A percentile compares a stretch with the other conserved stretches of the same genome.
Conservation (phyloP, 2,329 filamentous ascomycete genomes). For the Leptographium procerum region DNA sequence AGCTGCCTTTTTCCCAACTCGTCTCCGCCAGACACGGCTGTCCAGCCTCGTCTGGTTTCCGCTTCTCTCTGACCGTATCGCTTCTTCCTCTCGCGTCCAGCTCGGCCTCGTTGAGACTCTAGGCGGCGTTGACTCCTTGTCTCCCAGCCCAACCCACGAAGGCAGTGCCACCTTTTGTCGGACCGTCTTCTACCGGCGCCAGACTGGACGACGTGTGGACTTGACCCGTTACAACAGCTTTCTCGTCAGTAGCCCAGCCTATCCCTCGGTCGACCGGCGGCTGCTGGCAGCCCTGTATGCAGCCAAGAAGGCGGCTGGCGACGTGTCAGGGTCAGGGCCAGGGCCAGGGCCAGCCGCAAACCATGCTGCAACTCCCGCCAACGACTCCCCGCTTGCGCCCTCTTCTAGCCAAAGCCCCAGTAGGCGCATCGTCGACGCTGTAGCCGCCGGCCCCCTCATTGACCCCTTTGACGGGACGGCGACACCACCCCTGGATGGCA, state of each 20-base stretch:
- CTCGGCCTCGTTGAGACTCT: slow-evolving; percentile 14
- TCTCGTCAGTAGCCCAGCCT: slow-evolving; percentile 4
- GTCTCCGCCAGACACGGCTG: background rate
- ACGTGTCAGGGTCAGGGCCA: too few species aligned
- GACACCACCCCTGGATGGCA: slow-evolving; percentile 5
- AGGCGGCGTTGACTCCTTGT: slow-evolving; percentile 12
- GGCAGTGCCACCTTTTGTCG: slow-evolving; percentile 14
- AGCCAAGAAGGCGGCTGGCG: slow-evolving; percentile 15
- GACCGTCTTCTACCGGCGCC: slow-evolving; percentile 14
- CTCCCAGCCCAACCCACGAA: slow-evolving; percentile 11
- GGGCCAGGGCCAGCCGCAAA: too few species aligned
- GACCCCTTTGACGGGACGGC: slow-evolving; percentile 10
- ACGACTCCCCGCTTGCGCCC: background rate
- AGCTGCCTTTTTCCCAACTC: background rate
- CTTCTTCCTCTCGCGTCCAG: slow-evolving; percentile 3
- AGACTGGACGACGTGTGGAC: slow-evolving; percentile 12
- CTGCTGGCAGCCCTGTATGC: slow-evolving; percentile 12
- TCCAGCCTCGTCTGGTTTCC: background rate
- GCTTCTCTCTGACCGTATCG: background rate
- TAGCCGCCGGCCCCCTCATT: slow-evolving; percentile 5
- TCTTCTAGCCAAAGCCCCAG: too few species aligned
- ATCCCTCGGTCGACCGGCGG: slow-evolving; percentile 12
- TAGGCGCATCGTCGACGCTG: slow-evolving; percentile 9
- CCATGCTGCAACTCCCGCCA: too few species aligned
- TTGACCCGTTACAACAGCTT: slow-evolving; percentile 13